phyloP scores from a whole-genome alignment of 2,329 filamentous ascomycete genomes.

The Aspergillus sp. region DNA sequence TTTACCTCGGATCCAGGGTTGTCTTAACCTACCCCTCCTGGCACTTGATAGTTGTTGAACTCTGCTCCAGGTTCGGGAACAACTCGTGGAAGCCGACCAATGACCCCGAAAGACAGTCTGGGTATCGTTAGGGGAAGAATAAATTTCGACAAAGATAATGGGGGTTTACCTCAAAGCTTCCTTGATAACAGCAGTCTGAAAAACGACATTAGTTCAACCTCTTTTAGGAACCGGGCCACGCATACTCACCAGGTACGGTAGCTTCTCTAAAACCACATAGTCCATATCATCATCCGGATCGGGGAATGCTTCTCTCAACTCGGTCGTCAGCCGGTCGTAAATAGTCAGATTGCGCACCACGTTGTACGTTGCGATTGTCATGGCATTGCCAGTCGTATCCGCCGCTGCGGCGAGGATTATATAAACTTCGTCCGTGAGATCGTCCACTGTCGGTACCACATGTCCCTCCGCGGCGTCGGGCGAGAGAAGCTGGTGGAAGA shows the following conservation, averaged over 20 bases:
- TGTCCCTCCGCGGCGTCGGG: constrained; percentile 17
- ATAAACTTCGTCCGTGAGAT: constrained; percentile 30
- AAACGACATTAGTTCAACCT: background rate
- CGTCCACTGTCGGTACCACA: constrained; percentile 17
- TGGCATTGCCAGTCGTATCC: constrained; percentile 36
- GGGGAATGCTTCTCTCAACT: constrained; percentile 33
- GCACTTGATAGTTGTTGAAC: constrained; percentile 33
- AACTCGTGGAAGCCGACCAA: constrained; percentile 34
- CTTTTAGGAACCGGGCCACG: background rate
- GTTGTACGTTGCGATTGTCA: constrained; percentile 33
- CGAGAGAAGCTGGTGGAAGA: constrained; percentile 21
- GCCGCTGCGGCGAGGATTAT: constrained; percentile 30
- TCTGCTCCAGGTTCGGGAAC: constrained; percentile 31
- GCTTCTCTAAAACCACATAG: constrained; percentile 31
- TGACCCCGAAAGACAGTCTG: constrained; percentile 33
- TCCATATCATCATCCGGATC: constrained; percentile 23
- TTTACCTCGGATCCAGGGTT: background rate
- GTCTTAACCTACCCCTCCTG: constrained; percentile 25
- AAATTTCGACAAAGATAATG: no score
- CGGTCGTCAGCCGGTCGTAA: constrained; percentile 22
- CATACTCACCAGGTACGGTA: constrained; percentile 33
- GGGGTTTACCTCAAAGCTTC: constrained; percentile 33
- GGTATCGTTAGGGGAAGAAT: background rate
- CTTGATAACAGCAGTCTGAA: constrained; percentile 35
- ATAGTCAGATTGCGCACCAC: constrained; percentile 28